Evolutionary conservation across 1,139 yeast species (phyloP), one percentile per base, ranked within the genome.

Genomic region (Tardiomyces depauwii): DNA sequence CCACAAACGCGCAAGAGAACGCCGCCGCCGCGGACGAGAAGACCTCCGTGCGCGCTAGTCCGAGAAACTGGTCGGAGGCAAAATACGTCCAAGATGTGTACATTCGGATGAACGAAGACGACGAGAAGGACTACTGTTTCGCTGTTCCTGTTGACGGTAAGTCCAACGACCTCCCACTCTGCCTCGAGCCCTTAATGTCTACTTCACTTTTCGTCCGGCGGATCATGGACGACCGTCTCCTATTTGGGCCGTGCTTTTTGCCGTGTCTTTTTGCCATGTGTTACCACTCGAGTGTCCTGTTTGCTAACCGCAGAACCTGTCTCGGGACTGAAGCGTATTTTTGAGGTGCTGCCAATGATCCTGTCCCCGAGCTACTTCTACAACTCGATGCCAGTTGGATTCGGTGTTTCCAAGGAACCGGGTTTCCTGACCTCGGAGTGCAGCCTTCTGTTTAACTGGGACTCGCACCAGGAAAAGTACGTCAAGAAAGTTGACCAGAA

Each of bases 61-160:
- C 36, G 16, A 4, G 16, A 12, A 30, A 30, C 36, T 30, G 36
- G 36, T 13, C n/a, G 10, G 36, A 30, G n/a, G 36, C 36, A 3
- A 30, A 30, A 30, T 30, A 13, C 16, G 36, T 30, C 16, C 36
- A 30, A 64, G 96, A 89, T 59, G 66, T 88, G 41, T 89, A 82
- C 67, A 65, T 91, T 52, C 81, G 98, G 48, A 80, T 91, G 74
- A 87, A 85, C 61, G 82, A 77, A 51, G 96, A 88, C 60, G 63
- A 68, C 46, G 96, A 87, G 58, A 83, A 83, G 63, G 98, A 91
- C 63, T 89, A 87, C 65, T 86, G 96, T 57, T 87, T 91, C 68
- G 83, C 78, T 54, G 76, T 89, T 16, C 72, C 73, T 41, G 67
- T 77, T 16, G 69, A 73, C 19, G 36, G 36, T 30, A 30, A 5